Percentiles rank a stretch among this genome's conserved stretches.
phyloP scores from a whole-genome alignment of 768 basidiomycete species.

The Psilocybe tampanensis region DNA sequence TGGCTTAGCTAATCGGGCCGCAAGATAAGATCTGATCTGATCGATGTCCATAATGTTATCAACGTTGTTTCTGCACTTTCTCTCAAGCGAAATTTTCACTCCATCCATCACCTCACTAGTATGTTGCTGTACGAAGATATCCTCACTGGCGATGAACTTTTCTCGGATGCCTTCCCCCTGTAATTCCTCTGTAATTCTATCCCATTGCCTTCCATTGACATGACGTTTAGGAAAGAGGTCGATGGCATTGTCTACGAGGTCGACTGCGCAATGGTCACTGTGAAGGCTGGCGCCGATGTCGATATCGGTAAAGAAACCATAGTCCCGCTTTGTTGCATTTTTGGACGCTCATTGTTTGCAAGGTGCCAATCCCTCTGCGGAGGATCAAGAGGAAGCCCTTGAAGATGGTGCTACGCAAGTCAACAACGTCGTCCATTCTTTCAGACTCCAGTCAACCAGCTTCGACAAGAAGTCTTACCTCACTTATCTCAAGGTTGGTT shows the following conservation, averaged over 20 bases:
- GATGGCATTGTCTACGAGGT: constrained; percentile 87
- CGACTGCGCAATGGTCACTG: constrained; percentile 68
- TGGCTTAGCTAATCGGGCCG: constrained; percentile 2
- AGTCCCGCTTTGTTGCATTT: not conserved
- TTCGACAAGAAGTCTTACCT: constrained; percentile 95
- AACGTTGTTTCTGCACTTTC: constrained; percentile 17
- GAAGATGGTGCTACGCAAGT: constrained; percentile 77
- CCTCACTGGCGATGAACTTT: constrained; percentile 85
- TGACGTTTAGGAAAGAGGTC: constrained; percentile 65
- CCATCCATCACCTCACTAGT: constrained; percentile 19
- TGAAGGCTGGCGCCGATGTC: constrained; percentile 79
- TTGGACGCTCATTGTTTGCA: constrained; percentile 27
- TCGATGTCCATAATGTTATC: constrained; percentile 26
- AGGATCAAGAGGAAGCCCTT: constrained; percentile 80
- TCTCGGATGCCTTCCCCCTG: constrained; percentile 92
- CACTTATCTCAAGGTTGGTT: constrained; percentile 75
- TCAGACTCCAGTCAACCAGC: constrained; percentile 77
- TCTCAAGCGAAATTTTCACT: constrained; percentile 22
- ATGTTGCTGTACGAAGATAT: constrained; percentile 82
- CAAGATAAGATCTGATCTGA: constrained; percentile 44
- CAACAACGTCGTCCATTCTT: constrained; percentile 92
- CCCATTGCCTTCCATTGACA: constrained; percentile 9
- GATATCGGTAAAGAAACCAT: constrained; percentile 81
- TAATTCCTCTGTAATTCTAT: constrained; percentile 37
- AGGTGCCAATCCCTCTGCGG: constrained; percentile 93